Evolutionary conservation across 106 monocot species (phyloP).

Genomic region (Vanilla planifolia): DNA sequence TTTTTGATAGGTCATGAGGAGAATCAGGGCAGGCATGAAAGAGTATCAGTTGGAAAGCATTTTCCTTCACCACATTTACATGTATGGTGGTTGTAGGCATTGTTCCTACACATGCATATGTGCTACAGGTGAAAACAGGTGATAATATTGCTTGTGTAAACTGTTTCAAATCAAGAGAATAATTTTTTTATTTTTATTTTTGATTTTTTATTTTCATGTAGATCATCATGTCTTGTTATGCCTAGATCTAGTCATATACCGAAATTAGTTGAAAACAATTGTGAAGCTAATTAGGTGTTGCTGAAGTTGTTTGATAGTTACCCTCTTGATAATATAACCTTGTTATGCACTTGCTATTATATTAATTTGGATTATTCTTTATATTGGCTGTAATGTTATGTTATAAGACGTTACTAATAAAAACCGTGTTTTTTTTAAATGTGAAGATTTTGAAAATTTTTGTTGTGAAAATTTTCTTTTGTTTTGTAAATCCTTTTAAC

Average conservation of each 20-base stretch:
- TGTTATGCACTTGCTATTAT: too few relatives aligned
- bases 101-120: conserved; percentile 98
- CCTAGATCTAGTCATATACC: not conserved
- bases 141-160: not conserved
- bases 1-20: conserved; percentile 79
- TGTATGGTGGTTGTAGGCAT: conserved; percentile 97
- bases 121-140: conserved; percentile 98
- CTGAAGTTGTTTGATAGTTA: not conserved
- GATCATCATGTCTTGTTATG: not conserved
- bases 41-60: conserved; percentile 98
- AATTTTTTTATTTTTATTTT: not conserved
- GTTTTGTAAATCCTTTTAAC: not conserved
- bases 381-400: too few relatives aligned
- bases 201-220: not conserved
- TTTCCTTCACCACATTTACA: conserved; percentile 94
- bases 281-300: not conserved
- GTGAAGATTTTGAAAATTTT: too few relatives aligned
- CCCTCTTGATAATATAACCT: too few relatives aligned
- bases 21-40: conserved; percentile 65
- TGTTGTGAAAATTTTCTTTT: not conserved
- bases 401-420: too few relatives aligned
- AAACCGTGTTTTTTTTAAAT: too few relatives aligned
- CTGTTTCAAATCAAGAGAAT: not conserved
- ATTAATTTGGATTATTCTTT: too few relatives aligned
- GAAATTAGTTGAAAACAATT: not conserved